A percentile compares a stretch with the other conserved stretches of the same genome.
phyloP scores from a whole-genome alignment of 139 green algal genomes.

The Chlorella sp. region DNA sequence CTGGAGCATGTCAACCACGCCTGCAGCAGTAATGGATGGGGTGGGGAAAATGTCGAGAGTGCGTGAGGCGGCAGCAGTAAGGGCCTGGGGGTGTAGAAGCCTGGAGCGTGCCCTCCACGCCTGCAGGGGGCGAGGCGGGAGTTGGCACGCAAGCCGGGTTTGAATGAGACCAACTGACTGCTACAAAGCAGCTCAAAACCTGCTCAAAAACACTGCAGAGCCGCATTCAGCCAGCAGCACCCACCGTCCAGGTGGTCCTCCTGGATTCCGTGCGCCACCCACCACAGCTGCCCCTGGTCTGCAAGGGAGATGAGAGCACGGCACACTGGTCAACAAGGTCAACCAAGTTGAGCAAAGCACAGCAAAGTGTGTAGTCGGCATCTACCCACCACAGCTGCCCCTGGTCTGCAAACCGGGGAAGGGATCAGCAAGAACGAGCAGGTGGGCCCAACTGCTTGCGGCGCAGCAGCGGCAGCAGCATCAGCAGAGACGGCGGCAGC shows the following conservation, averaged over 20 bases:
- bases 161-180: no score
- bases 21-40: no score
- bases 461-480: background rate
- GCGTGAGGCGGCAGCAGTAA: no score
- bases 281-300: conserved; percentile 27
- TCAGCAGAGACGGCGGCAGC: background rate
- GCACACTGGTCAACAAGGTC: no score
- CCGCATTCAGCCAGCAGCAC: background rate
- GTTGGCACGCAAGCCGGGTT: no score
- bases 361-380: no score
- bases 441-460: background rate
- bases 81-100: background rate
- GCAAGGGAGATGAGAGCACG: background rate
- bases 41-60: no score
- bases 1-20: conserved; percentile 4
- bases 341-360: no score
- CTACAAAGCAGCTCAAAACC: background rate
- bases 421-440: background rate
- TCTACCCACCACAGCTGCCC: no score
- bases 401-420: no score
- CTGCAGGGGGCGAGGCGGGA: no score
- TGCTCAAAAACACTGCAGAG: background rate
- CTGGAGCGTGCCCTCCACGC: no score
- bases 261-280: background rate
- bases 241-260: conserved; percentile 17